Evolutionary conservation across 2,329 filamentous ascomycete species (phyloP), one percentile per base, ranked within the genome.

Genomic region (Cladosporium sp.): DNA sequence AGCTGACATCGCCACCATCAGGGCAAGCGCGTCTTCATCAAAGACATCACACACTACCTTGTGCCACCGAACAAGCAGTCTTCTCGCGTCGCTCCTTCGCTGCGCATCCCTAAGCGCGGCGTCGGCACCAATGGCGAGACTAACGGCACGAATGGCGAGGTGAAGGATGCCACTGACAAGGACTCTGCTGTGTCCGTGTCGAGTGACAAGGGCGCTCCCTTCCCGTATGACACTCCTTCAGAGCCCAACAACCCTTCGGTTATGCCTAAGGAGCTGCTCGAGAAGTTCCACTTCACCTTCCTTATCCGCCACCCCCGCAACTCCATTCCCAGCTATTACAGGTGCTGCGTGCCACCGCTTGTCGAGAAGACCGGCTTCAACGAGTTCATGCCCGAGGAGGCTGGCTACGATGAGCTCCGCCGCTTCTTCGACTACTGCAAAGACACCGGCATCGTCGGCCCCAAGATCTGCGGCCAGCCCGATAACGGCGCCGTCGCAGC

Each of bases 1-100:
- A 34, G 49, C 62, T 65, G 15, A 65, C 62, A 34, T 59, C 34
- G 54, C n/a, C 38, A 24, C 80, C 65, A 73, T 68, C 72, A 96
- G 91, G 91, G 89, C 74, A 97, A 96, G 83, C 91, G 94, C 72
- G 83, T 96, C 73, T 97, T 98, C 82, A 95, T 99, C 86, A 99
- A 99, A 80, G 95, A 98, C 79, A 99, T 98, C 82, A 90, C 91
- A 65, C 90, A 97, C 80, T 98, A 98, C 79, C 84, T 97, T 71
- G 84, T 96, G 70, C 91, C 93, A 5, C 92, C 92, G 3, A 82
- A 90, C 69, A 84, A 85, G 57, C 86, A 90, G 73, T 83, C 86
- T 15, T 86, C 92, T 60, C 83, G 83, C 59, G 87, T 95, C 67
- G 93, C 92, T 11, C 91, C 91, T 2, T 97, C 92, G n/a, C 84